Evolutionary conservation across 306 rosid species (phyloP), one percentile per base, ranked within the genome.

Genomic region (Cucumis melo): DNA sequence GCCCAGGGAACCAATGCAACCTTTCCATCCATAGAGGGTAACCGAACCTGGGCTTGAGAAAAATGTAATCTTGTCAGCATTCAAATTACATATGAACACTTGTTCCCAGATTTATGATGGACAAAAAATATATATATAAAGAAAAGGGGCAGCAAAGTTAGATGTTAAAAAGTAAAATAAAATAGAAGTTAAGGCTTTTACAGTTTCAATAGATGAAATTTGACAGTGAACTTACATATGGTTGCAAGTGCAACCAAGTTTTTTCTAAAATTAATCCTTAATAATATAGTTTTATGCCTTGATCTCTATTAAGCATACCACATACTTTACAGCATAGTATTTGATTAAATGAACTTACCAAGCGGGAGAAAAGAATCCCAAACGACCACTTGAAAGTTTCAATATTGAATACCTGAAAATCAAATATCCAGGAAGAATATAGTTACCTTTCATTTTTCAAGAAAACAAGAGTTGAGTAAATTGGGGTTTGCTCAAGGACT

Each of bases 1-100:
- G 96, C 98, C 98, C 98, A 91, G 2, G 98, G 98, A 88, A 90
- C 97, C 88, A 91, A 82, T 44, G 97, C 98, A 83, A 91, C 92
- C 80, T 81, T 87, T 73, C 89, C 98, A 79, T 83, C 88, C 98
- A 91, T 83, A 5, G 95, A 91, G 59, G 97, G 97, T 76, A 93
- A 83, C 42, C 98, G 89, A 59, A 93, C 98, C 98, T 91, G 91
- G 85, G 84, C n/a, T 34, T 46, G 41, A 76, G 14, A 77, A 72
- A 70, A 77, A n/a, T 62, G 17, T 48, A 1, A 56, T 29, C 16
- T 58, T 5, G 53, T 82, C 61, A 67, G 39, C 38, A 63, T 44
- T 24, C 54, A 36, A 15, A 75, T 57, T 34, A 36, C 42, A 34
- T 7, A 54, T 19, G 21, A 41, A 51, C 48, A 32, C 27, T 3